Evolutionary conservation across 441 rosid genomes (phyloP), one percentile per base, ranked within the genome.

Genomic region (Gossypium laxum): DNA sequence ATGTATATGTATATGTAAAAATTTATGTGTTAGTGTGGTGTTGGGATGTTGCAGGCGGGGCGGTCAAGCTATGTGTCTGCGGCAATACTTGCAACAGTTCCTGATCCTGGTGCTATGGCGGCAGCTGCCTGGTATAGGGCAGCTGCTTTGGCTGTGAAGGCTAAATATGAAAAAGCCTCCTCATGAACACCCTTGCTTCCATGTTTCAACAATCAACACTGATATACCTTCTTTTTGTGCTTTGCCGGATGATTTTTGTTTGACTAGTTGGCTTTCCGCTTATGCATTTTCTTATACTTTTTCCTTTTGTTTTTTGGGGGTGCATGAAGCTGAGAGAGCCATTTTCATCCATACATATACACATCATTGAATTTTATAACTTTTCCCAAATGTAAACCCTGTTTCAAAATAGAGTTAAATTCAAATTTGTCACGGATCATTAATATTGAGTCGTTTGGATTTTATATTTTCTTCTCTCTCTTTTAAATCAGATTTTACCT

Each of bases 51-150:
- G 56, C 86, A 93, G 98, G 98, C 96, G 59, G 97, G 98, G 43
- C 86, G 96, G 48, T 90, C 97, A 26, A 81, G 88, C 78, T 93
- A 91, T 60, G 85, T 93, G 21, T 81, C 96, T 0, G 75, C 79
- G 0, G 91, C 84, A 69, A 75, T 81, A 38, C 89, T 93, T n/a
- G 83, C 87, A 4, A 68, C 84, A 1, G 95, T 86, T 75, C 97
- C 97, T 17, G 98, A 91, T 76, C 98, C 98, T 0, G 98, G 97
- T 32, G 98, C 98, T 15, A 84, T 93, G 95, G 97, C 95, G 4
- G 93, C 85, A 69, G 95, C 98, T 38, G 73, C 87, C 18, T 93
- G 98, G 98, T 93, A 87, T 81, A 80, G 85, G 71, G 98, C 97
- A 0, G 96, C 95, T 47, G 96, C 96, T 69, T 75, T 92, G 75